Percentiles rank a stretch among this genome's conserved stretches.
Conservation (phyloP, 2,329 filamentous ascomycete genomes). For the Capronia epimyces region DNA sequence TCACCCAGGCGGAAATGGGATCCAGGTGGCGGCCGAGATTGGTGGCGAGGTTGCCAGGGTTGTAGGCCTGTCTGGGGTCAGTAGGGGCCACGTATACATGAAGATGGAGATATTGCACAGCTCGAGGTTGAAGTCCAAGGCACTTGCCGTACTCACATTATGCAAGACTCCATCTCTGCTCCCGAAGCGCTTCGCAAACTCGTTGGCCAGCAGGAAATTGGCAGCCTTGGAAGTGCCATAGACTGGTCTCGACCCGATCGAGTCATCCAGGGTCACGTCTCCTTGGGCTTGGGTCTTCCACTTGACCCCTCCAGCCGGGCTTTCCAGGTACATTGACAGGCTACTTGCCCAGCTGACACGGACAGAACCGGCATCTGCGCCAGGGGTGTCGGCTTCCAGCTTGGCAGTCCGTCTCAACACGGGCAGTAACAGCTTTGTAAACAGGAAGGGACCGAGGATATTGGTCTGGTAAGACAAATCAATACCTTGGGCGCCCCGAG, state of each 20-base stretch:
- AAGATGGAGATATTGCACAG: not conserved
- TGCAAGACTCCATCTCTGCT: slow-evolving; percentile 17
- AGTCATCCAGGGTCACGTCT: slow-evolving; percentile 13
- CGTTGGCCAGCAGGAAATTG: slow-evolving; percentile 15
- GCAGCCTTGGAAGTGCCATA: slow-evolving; percentile 12
- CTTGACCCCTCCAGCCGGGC: slow-evolving; percentile 4
- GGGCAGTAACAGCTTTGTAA: slow-evolving; percentile 38
- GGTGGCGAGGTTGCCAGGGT: slow-evolving; percentile 42
- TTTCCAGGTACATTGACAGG: slow-evolving; percentile 8
- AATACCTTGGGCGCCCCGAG: slow-evolving; percentile 34
- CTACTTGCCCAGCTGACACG: slow-evolving; percentile 33
- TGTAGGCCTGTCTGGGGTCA: slow-evolving; percentile 26
- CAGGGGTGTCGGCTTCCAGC: not conserved
- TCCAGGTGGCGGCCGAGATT: slow-evolving; percentile 33
- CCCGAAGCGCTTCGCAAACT: slow-evolving; percentile 19
- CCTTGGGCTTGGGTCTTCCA: slow-evolving; percentile 14
- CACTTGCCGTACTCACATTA: slow-evolving; percentile 19
- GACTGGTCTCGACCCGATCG: not conserved
- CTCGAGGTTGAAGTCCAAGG: not conserved
- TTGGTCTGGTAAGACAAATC: slow-evolving; percentile 39
- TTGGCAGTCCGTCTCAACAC: slow-evolving; percentile 31
- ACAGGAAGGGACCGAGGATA: slow-evolving; percentile 36
- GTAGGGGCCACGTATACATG: too few species aligned
- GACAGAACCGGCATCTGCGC: slow-evolving; percentile 27
- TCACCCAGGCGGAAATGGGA: not conserved